Evolutionary conservation across 441 rosid species (phyloP).

Genomic region (Theobroma grandiflorum): DNA sequence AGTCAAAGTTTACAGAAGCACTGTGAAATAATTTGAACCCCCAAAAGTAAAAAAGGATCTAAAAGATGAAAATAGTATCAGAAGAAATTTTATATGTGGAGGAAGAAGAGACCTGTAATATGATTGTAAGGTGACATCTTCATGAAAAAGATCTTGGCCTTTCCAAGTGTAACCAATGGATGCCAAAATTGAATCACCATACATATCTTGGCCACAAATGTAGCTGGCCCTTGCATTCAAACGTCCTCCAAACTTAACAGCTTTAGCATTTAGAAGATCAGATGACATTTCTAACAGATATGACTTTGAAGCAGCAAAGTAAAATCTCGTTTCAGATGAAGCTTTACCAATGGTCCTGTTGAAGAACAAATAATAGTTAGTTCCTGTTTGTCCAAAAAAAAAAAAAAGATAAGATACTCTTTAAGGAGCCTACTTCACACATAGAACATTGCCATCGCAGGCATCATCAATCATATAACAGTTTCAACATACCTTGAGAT

Average conservation of each 20-base stretch:
- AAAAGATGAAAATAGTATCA: constrained; percentile 15
- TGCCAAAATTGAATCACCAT: constrained; percentile 89
- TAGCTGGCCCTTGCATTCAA: constrained; percentile 84
- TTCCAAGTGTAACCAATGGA: constrained; percentile 90
- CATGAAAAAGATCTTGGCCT: constrained; percentile 66
- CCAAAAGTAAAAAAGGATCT: not conserved
- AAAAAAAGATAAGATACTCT: constrained; percentile 20
- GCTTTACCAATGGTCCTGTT: constrained; percentile 87
- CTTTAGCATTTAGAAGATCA: constrained; percentile 43
- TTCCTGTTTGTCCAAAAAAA: not conserved
- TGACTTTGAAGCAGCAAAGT: constrained; percentile 63
- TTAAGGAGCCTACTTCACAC: constrained; percentile 20
- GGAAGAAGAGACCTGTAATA: constrained; percentile 75
- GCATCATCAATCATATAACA: constrained; percentile 18
- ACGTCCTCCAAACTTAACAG: constrained; percentile 42
- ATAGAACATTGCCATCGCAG: not conserved
- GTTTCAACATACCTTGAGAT: constrained; percentile 70
- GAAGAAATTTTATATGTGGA: constrained; percentile 14
- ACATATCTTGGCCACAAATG: constrained; percentile 73
- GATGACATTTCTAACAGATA: constrained; percentile 46
- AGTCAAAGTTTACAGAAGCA: constrained; percentile 21
- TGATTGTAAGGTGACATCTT: constrained; percentile 69
- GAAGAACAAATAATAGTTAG: constrained; percentile 36
- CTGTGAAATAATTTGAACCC: not conserved
- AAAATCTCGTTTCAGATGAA: constrained; percentile 84